phyloP scores from a whole-genome alignment of 164 flowering plant genomes.

The Tetracentron sinense region DNA sequence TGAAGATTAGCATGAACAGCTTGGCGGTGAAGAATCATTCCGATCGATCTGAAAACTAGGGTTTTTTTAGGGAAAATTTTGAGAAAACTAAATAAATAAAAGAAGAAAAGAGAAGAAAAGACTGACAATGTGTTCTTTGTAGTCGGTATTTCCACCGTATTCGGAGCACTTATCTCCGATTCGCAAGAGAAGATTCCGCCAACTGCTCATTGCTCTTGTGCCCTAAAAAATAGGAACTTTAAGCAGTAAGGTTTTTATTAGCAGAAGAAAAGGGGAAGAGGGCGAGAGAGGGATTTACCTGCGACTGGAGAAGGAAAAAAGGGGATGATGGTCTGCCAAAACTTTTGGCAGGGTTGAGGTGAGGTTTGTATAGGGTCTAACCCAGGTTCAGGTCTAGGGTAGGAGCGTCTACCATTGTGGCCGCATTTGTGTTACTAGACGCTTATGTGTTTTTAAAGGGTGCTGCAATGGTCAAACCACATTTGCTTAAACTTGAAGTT shows the following conservation, averaged over 20 bases:
- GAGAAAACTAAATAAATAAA: conserved; percentile 2
- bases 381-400: no score
- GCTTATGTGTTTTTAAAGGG: no score
- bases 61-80: background rate
- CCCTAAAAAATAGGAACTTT: background rate
- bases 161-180: conserved; percentile 91
- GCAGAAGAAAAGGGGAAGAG: background rate
- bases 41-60: conserved; percentile 3
- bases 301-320: no score
- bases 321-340: no score
- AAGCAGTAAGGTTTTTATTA: background rate
- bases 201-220: conserved; percentile 46
- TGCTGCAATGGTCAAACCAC: no score
- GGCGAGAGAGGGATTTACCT: no score
- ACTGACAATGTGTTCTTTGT: conserved; percentile 88
- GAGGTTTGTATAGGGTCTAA: no score
- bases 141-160: conserved; percentile 61
- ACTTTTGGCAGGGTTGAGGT: no score
- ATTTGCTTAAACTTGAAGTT: no score
- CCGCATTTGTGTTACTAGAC: no score
- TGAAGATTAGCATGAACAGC: background rate
- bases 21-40: no score
- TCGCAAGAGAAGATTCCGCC: conserved; percentile 69
- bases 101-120: background rate
- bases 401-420: no score